A percentile compares a stretch with the other conserved stretches of the same genome.
These are phyloP conservation scores for Fusarium sp. DNA, from an alignment of 2,329 filamentous ascomycete genomes.

Conservation along the genomic window DNA sequence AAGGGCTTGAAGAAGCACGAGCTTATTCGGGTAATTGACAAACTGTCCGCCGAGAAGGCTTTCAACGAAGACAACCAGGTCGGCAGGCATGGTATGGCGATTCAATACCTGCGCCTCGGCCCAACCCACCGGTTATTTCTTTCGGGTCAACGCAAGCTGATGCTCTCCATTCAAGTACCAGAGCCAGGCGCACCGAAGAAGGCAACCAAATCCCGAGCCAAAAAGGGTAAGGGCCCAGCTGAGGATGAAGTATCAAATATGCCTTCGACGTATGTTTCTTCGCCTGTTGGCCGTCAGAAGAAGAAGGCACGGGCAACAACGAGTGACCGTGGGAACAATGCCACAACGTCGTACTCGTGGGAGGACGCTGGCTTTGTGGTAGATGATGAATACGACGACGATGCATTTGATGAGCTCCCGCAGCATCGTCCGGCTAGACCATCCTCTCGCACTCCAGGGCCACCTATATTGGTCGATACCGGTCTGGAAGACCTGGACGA, in stretches of 20 bases:
- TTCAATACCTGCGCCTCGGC: conserved; percentile 74
- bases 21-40: conserved; percentile 85
- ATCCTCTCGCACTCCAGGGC: conserved; percentile 55
- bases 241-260: conserved; percentile 57
- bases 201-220: conserved; percentile 49
- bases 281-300: conserved; percentile 58
- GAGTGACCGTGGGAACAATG: conserved; percentile 54
- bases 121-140: conserved; percentile 59
- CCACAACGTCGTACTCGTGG: conserved; percentile 58
- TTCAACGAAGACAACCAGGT: conserved; percentile 75
- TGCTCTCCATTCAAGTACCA: conserved; percentile 57
- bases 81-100: conserved; percentile 71
- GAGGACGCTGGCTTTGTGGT: conserved; percentile 61
- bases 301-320: conserved; percentile 44
- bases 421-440: conserved; percentile 55
- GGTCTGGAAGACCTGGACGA: conserved; percentile 67
- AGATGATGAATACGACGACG: conserved; percentile 51
- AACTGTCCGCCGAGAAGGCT: conserved; percentile 78
- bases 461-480: conserved; percentile 69
- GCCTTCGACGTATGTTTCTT: conserved; percentile 64
- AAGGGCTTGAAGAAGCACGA: conserved; percentile 78
- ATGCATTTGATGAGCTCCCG: conserved; percentile 61
- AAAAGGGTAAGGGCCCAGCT: conserved; percentile 55
- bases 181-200: conserved; percentile 51
- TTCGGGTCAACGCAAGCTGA: conserved; percentile 59